Percentiles rank a stretch among this genome's conserved stretches.
Evolutionary conservation across 345 rosid genomes (phyloP).

Genomic region (Moricandia arvensis): DNA sequence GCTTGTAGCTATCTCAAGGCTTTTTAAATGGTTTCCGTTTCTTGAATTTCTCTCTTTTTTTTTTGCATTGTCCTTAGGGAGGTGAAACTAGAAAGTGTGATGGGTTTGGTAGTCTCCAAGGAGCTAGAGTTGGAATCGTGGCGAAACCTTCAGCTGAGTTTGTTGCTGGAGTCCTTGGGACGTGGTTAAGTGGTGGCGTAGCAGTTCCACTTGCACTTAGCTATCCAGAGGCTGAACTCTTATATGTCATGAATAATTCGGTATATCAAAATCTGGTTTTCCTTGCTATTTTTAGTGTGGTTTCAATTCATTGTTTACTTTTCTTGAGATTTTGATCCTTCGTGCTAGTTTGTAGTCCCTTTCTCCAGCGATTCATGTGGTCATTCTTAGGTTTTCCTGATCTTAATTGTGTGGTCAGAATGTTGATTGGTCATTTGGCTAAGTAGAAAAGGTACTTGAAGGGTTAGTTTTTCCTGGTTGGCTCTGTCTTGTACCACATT

Average conservation of each 20-base stretch:
- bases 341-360: not conserved
- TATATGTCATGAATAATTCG: conserved; percentile 88
- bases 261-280: conserved; percentile 41
- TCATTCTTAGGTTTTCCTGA: no score
- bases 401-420: no score
- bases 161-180: conserved; percentile 83
- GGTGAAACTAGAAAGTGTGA: conserved; percentile 24
- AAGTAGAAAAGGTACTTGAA: conserved; percentile 3
- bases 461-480: not conserved
- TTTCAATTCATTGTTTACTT: not conserved
- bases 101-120: conserved; percentile 57
- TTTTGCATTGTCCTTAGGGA: conserved; percentile 25
- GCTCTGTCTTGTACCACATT: not conserved
- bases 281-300: not conserved
- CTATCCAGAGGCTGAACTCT: conserved; percentile 91
- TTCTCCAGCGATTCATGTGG: no score
- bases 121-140: conserved; percentile 90
- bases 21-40: no score
- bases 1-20: not conserved
- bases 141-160: conserved; percentile 97
- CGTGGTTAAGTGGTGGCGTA: conserved; percentile 93
- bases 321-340: not conserved
- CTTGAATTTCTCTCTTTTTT: not conserved
- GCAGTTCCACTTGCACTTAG: conserved; percentile 97
- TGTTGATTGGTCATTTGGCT: no score